Evolutionary conservation across 2,329 filamentous ascomycete species (phyloP).

Genomic region (Incumbomyces lentus): DNA sequence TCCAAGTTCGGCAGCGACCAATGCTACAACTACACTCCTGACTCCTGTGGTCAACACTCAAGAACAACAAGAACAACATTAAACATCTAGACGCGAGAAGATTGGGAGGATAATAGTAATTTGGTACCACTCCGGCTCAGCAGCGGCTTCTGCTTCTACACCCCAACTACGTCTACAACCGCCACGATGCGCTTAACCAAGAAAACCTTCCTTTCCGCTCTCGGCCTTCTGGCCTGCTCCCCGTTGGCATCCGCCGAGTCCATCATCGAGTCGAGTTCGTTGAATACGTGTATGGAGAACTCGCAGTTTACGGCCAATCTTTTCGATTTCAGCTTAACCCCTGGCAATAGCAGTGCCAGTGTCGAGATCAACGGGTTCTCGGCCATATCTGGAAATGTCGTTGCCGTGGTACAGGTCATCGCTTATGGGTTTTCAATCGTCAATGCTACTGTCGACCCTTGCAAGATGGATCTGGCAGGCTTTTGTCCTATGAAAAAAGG

Average conservation of each 20-base stretch:
- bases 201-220: slow-evolving; percentile 21
- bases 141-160: not conserved
- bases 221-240: slow-evolving; percentile 30
- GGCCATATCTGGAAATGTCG: slow-evolving; percentile 70
- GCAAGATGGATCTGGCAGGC: slow-evolving; percentile 56
- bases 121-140: not conserved
- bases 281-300: slow-evolving; percentile 75
- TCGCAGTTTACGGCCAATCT: slow-evolving; percentile 78
- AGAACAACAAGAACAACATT: not conserved
- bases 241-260: slow-evolving; percentile 49
- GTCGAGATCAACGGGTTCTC: slow-evolving; percentile 74
- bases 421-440: slow-evolving; percentile 75
- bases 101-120: slow-evolving; percentile 4
- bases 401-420: slow-evolving; percentile 62
- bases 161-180: not conserved
- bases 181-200: slow-evolving; percentile 17
- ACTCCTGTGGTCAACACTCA: not conserved
- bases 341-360: slow-evolving; percentile 57
- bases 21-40: slow-evolving; percentile 3
- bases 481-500: slow-evolving; percentile 87
- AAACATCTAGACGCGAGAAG: not conserved
- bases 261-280: slow-evolving; percentile 69
- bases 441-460: slow-evolving; percentile 62
- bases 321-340: slow-evolving; percentile 64
- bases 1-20: not conserved